phyloP scores from a whole-genome alignment of 2,329 filamentous ascomycete genomes.

The Gaeumannomyces tritici region DNA sequence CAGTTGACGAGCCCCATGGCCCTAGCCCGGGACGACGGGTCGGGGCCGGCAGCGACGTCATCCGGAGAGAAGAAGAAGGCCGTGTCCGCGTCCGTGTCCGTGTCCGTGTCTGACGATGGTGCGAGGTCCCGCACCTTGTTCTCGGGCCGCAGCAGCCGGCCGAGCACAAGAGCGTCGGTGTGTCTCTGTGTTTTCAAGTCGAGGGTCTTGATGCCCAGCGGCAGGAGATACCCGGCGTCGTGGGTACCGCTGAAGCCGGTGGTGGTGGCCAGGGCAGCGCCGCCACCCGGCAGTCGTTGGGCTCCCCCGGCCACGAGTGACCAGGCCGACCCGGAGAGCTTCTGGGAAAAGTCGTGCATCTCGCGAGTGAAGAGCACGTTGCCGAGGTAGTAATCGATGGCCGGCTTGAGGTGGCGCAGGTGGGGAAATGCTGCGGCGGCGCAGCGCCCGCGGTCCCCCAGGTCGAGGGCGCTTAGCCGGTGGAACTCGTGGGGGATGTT shows the following conservation, averaged over 20 bases:
- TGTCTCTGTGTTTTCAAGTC: conserved; percentile 45
- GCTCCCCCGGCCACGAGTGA: conserved; percentile 42
- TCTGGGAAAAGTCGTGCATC: conserved; percentile 51
- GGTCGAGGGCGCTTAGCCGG: conserved; percentile 42
- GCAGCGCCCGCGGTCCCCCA: conserved; percentile 43
- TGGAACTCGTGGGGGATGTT: conserved; percentile 25
- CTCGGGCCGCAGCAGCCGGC: conserved; percentile 43
- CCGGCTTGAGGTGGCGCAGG: conserved; percentile 39
- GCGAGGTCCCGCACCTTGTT: conserved; percentile 32
- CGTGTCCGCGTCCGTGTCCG: too few relatives aligned
- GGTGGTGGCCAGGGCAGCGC: too few relatives aligned
- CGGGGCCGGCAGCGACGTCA: too few relatives aligned
- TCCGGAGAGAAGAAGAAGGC: too few relatives aligned
- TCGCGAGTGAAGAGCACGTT: conserved; percentile 51
- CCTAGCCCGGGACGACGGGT: too few relatives aligned
- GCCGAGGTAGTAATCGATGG: conserved; percentile 54
- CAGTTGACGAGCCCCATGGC: conserved; percentile 7
- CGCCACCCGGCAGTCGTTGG: too few relatives aligned
- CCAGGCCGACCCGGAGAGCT: conserved; percentile 59
- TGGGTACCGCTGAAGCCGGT: conserved; percentile 66
- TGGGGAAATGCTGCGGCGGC: conserved; percentile 37
- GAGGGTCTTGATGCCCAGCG: conserved; percentile 42
- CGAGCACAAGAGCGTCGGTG: conserved; percentile 59
- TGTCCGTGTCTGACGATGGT: too few relatives aligned
- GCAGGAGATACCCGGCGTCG: conserved; percentile 48